These are phyloP conservation scores for Colletotrichum orchidophilum DNA, from an alignment of 2,329 filamentous ascomycete genomes.

Conservation along the genomic window DNA sequence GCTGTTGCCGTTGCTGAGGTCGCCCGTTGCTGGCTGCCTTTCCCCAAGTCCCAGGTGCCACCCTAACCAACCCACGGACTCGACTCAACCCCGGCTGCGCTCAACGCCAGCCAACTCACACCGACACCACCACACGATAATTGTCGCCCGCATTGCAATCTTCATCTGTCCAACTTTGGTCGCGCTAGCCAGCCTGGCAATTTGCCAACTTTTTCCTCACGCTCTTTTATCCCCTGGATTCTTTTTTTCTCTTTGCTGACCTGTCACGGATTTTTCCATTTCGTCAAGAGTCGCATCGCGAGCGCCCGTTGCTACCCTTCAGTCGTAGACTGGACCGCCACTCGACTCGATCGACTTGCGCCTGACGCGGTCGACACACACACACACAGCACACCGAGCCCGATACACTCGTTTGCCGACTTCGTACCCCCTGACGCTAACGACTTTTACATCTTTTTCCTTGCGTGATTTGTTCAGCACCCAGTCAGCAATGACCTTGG, in stretches of 20 bases:
- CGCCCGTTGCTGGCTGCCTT: background rate
- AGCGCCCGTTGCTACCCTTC: background rate
- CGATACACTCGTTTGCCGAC: constrained; percentile 21
- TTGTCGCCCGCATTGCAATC: constrained; percentile 16
- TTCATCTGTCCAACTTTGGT: constrained; percentile 19
- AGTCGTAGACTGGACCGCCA: background rate
- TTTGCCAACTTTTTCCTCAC: constrained; percentile 26
- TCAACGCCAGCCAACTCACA: constrained; percentile 34
- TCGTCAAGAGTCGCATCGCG: constrained; percentile 11
- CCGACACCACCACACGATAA: constrained; percentile 25
- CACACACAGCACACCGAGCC: background rate
- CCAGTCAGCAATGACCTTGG: constrained; percentile 39
- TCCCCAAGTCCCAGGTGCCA: background rate
- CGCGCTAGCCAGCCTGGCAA: constrained; percentile 29
- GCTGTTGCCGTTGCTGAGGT: background rate
- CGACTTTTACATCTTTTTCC: constrained; percentile 5
- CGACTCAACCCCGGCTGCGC: constrained; percentile 18
- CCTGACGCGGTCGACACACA: constrained; percentile 12
- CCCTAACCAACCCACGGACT: constrained; percentile 8
- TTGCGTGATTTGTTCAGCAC: constrained; percentile 12
- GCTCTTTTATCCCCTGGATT: constrained; percentile 25
- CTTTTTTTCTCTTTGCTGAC: background rate
- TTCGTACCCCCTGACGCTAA: background rate
- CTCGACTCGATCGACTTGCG: constrained; percentile 14
- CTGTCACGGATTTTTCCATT: background rate